phyloP scores from a whole-genome alignment of 2,329 filamentous ascomycete genomes.

The Thielaviopsis ethacetica region DNA sequence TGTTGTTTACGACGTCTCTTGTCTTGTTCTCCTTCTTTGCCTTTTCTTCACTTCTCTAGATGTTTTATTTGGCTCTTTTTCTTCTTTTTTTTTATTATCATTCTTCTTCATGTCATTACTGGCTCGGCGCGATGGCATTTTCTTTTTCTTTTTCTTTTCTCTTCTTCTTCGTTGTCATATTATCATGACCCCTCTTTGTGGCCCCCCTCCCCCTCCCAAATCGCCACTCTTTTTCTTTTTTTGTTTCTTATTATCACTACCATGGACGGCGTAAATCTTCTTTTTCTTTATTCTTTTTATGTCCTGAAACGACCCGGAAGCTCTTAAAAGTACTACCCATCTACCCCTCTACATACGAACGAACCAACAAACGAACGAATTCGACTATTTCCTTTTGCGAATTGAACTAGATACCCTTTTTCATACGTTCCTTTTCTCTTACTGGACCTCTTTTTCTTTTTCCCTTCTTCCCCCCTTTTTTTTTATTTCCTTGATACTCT shows the following conservation, averaged over 20 bases:
- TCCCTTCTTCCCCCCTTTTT: neutral
- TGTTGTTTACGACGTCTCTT: too few relatives aligned
- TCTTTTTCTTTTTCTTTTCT: too few relatives aligned
- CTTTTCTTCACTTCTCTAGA: constrained; percentile 2
- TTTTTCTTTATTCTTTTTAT: constrained; percentile 2
- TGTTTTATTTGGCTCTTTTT: constrained; percentile 3
- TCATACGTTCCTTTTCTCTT: neutral
- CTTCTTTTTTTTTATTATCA: neutral
- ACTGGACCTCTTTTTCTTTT: neutral
- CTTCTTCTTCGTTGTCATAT: too few relatives aligned
- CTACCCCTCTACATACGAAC: too few relatives aligned
- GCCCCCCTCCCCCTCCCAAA: too few relatives aligned
- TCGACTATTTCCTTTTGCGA: constrained; percentile 1
- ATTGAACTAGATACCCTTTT: constrained; percentile 7
- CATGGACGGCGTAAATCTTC: constrained; percentile 3
- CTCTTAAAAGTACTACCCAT: neutral
- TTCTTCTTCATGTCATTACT: neutral
- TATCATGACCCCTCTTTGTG: too few relatives aligned
- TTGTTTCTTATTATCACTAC: too few relatives aligned
- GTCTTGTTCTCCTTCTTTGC: neutral
- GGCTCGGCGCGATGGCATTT: too few relatives aligned
- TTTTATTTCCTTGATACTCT: neutral
- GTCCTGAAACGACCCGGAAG: constrained; percentile 4
- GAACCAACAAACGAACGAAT: neutral
- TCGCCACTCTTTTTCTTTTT: too few relatives aligned